Evolutionary conservation across 768 basidiomycete species (phyloP).

Genomic region (Cytidiella melzeri): DNA sequence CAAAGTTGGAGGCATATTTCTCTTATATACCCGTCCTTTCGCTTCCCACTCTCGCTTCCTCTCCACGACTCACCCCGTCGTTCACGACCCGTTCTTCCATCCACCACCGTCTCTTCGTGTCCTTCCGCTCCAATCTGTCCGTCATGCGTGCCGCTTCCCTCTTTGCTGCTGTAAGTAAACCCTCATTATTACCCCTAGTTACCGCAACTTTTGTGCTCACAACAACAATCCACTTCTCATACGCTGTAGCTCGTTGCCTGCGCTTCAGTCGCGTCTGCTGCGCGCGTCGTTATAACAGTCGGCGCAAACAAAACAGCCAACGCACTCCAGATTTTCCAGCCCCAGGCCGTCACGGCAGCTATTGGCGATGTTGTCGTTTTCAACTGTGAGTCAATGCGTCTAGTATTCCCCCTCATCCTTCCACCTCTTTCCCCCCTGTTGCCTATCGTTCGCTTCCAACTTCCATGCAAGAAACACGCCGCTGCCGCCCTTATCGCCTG

Average conservation of each 20-base stretch:
- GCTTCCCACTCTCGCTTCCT: too few species aligned
- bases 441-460: neutral
- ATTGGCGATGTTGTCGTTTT: slow-evolving; percentile 47
- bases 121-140: slow-evolving; percentile 3
- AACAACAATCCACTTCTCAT: neutral
- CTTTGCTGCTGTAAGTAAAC: slow-evolving; percentile 17
- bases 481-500: neutral
- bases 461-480: too few species aligned
- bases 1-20: too few species aligned
- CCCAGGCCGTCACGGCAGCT: slow-evolving; percentile 35
- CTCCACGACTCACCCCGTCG: too few species aligned
- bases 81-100: neutral
- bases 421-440: neutral
- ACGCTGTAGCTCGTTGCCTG: slow-evolving; percentile 6
- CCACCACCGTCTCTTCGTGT: neutral
- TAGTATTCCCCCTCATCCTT: neutral
- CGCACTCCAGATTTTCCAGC: slow-evolving; percentile 40
- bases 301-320: slow-evolving; percentile 41
- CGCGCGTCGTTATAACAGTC: slow-evolving; percentile 38
- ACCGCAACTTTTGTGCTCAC: neutral
- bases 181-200: neutral
- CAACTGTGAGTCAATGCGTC: slow-evolving; percentile 39
- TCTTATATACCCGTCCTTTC: too few species aligned
- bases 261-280: slow-evolving; percentile 25
- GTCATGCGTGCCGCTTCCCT: slow-evolving; percentile 17